phyloP scores from a whole-genome alignment of 495 filamentous ascomycete genomes.

The Letharia lupina region DNA sequence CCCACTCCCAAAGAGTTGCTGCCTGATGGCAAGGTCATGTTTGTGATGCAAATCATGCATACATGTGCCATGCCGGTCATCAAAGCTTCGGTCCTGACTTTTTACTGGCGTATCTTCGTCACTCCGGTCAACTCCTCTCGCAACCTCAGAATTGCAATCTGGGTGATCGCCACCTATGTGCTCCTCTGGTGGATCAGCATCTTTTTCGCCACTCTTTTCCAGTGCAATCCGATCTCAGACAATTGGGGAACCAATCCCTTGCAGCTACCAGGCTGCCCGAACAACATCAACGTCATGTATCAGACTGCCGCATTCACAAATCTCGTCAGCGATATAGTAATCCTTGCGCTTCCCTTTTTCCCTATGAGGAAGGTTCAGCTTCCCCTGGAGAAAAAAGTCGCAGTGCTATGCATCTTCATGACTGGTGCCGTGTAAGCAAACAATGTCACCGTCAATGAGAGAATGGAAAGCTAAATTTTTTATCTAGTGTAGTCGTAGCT shows the following conservation, averaged over 20 bases:
- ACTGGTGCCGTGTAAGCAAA: slow-evolving; percentile 34
- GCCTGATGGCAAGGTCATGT: slow-evolving; percentile 18
- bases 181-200: slow-evolving; percentile 12
- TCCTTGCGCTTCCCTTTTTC: slow-evolving; percentile 37
- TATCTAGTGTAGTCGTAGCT: slow-evolving; percentile 29
- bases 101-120: slow-evolving; percentile 18
- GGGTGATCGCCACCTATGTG: slow-evolving; percentile 3
- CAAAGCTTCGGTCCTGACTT: slow-evolving; percentile 30
- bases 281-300: slow-evolving; percentile 28
- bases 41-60: slow-evolving; percentile 27
- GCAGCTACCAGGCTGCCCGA: slow-evolving; percentile 26
- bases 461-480: neutral
- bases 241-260: slow-evolving; percentile 31
- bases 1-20: slow-evolving; percentile 3
- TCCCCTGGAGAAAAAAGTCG: slow-evolving; percentile 32
- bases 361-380: slow-evolving; percentile 33
- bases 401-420: slow-evolving; percentile 35
- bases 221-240: slow-evolving; percentile 28
- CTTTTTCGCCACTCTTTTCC: slow-evolving; percentile 14
- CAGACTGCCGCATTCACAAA: slow-evolving; percentile 30
- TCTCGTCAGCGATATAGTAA: slow-evolving; percentile 37
- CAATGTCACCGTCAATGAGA: neutral
- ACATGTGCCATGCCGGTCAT: slow-evolving; percentile 29
- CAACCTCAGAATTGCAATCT: slow-evolving; percentile 6
- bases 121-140: neutral